Evolutionary conservation across 148 eudicot species (phyloP), one percentile per base, ranked within the genome.

Genomic region (Cornus controversa): DNA sequence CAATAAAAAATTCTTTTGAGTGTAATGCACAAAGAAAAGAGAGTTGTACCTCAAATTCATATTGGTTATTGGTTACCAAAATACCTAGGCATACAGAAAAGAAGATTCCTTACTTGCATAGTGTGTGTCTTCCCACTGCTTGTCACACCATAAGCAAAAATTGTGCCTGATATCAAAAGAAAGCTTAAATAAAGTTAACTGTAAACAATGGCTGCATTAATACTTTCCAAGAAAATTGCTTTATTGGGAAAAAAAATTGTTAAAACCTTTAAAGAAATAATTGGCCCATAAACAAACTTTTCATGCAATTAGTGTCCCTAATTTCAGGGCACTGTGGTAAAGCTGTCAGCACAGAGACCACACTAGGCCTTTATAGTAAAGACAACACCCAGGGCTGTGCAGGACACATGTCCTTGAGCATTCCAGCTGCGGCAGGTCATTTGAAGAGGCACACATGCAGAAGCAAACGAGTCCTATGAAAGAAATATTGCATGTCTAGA

Each of bases 101-200:
- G 62, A 66, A 67, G 42, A 64, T 72, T 42, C 47, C 93, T 87
- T 86, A 95, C 99, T 87, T 95, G 99, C 98, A 95, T 95, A 57
- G 97, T 95, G 67, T 95, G 98, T 29, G 98, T 95, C 91, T 95
- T 95, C 77, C 98, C 98, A 77, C 98, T 95, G 90, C 98, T 96
- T 65, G 98, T 96, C 75, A 96, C 99, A 24, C 99, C 99, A 73
- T 96, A 96, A 58, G 99, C 99, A 82, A 96, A 96, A 57, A 96
- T 93, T 74, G 99, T 96, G 74, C 99, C 99, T 96, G 81, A 10
- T 66, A 77, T 29, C 73, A 73, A 70, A 78, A 78, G 68, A 77
- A 68, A 31, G 25, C 73, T 75, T 20, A 73, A 68, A 77, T 37
- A 67, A 69, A 47, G 64, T 60, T 40, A 74, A 68, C 31, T 16